phyloP scores from a whole-genome alignment of 2,329 filamentous ascomycete species.

The Ambrosiella xylebori region DNA sequence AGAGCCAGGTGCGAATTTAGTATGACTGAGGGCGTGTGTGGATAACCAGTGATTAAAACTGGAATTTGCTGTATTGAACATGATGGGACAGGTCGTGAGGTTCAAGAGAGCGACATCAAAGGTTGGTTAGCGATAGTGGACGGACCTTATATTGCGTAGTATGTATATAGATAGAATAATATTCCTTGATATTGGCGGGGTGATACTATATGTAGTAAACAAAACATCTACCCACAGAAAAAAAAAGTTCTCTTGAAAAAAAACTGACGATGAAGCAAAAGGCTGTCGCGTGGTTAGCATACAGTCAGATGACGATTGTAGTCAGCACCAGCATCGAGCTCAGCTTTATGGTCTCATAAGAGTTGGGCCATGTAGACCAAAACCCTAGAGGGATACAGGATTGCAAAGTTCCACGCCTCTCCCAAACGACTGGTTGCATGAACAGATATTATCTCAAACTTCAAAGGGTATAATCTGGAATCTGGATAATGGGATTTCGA shows the following conservation, averaged over 20 bases:
- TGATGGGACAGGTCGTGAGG: not conserved
- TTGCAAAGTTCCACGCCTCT: not conserved
- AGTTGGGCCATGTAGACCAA: not conserved
- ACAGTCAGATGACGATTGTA: too few relatives aligned
- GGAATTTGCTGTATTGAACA: not conserved
- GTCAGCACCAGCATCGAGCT: too few relatives aligned
- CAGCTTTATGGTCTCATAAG: not conserved
- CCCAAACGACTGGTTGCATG: not conserved
- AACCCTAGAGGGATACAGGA: not conserved
- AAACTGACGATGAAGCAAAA: too few relatives aligned
- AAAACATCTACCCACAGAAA: not conserved
- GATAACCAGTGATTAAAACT: not conserved
- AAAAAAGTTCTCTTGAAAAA: too few relatives aligned
- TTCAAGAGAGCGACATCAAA: not conserved
- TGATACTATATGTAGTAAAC: not conserved
- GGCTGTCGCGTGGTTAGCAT: too few relatives aligned
- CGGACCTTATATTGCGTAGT: not conserved
- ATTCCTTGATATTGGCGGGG: not conserved
- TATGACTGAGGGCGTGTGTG: not conserved
- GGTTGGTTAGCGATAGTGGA: not conserved
- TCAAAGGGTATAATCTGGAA: not conserved
- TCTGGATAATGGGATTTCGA: not conserved
- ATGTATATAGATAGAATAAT: not conserved
- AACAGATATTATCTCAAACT: not conserved
- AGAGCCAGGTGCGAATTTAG: not conserved